Evolutionary conservation across 2,329 filamentous ascomycete species (phyloP).

Genomic region (Pseudopithomyces maydicus): DNA sequence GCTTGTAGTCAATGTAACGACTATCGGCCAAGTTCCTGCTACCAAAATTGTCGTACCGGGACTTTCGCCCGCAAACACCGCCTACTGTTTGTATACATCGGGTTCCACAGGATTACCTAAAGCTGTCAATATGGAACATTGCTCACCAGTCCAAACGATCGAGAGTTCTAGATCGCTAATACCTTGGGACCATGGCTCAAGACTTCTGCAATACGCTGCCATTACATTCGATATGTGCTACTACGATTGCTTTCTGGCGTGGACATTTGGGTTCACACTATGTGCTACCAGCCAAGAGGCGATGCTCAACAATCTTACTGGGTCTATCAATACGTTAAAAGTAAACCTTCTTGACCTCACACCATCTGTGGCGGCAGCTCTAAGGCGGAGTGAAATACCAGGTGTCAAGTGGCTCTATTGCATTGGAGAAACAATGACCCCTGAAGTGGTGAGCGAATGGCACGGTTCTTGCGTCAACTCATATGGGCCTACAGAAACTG

Average conservation of each 20-base stretch:
- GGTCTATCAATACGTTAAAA: conserved; percentile 40
- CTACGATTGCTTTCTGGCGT: conserved; percentile 53
- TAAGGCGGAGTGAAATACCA: conserved; percentile 40
- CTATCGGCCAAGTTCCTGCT: conserved; percentile 10
- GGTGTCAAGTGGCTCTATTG: conserved; percentile 50
- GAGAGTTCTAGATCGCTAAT: conserved; percentile 44
- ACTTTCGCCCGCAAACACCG: conserved; percentile 36
- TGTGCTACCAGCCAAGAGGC: conserved; percentile 45
- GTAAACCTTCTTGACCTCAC: conserved; percentile 50
- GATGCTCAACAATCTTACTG: conserved; percentile 46
- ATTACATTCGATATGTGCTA: conserved; percentile 54
- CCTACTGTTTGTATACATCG: conserved; percentile 52
- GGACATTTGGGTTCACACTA: conserved; percentile 50
- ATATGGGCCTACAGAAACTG: conserved; percentile 51
- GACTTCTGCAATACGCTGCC: conserved; percentile 51
- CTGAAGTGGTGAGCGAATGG: conserved; percentile 47
- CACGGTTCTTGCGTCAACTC: conserved; percentile 49
- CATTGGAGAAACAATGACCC: conserved; percentile 51
- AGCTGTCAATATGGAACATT: conserved; percentile 50
- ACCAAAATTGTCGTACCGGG: conserved; percentile 32
- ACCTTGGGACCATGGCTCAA: conserved; percentile 46
- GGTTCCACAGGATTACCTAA: conserved; percentile 52
- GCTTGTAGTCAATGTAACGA: conserved; percentile 21
- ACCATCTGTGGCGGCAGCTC: conserved; percentile 47
- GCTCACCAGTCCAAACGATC: conserved; percentile 48